phyloP scores from a whole-genome alignment of 176 grass and related monocot genomes.

The Pontederia crassipes region DNA sequence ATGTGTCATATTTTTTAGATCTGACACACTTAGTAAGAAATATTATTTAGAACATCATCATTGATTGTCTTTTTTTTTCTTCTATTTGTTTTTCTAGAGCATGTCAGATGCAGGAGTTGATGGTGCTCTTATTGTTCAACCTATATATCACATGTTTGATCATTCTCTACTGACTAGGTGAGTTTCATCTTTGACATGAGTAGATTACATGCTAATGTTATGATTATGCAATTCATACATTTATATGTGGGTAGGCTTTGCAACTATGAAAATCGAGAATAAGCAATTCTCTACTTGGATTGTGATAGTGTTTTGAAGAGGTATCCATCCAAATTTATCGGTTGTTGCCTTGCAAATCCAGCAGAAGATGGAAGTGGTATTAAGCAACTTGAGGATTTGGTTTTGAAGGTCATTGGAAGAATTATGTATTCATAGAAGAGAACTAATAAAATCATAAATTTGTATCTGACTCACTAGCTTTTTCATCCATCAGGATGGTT shows the following conservation, averaged over 20 bases:
- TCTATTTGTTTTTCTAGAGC: conserved; percentile 22
- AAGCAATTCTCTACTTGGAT: background rate
- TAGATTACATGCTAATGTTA: background rate
- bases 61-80: background rate
- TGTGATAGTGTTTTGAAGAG: conserved; percentile 61
- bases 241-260: background rate
- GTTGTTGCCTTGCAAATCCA: conserved; percentile 85
- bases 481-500: conserved; percentile 50
- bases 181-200: background rate
- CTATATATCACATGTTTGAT: conserved; percentile 84
- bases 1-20: no score
- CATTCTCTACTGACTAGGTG: conserved; percentile 83
- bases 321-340: conserved; percentile 76
- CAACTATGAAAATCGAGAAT: background rate
- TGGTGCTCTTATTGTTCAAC: conserved; percentile 77
- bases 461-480: background rate
- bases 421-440: background rate
- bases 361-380: conserved; percentile 66
- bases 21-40: no score
- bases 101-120: conserved; percentile 82
- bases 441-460: background rate
- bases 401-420: conserved; percentile 41
- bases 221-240: background rate
- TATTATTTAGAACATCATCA: background rate
- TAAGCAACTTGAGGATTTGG: conserved; percentile 65